Percentiles rank a stretch among this genome's conserved stretches.
phyloP scores from a whole-genome alignment of 1,284 basidiomycete genomes.

The Leccinum pseudoinsigne region DNA sequence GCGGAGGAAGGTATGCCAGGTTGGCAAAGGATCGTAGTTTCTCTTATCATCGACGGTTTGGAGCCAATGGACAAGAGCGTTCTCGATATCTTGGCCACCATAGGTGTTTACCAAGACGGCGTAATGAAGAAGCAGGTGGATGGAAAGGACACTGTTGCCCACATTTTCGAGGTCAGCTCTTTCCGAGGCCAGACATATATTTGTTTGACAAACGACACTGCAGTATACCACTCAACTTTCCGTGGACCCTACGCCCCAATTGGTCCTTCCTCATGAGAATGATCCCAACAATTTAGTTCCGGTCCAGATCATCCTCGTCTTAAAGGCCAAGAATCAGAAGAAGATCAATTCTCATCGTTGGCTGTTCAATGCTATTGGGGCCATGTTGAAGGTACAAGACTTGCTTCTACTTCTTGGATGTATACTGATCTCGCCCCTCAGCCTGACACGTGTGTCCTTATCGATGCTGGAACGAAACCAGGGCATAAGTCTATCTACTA shows the following conservation, averaged over 20 bases:
- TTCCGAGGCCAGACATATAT: slow-evolving; percentile 1
- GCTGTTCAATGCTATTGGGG: slow-evolving; percentile 96
- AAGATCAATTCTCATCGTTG: slow-evolving; percentile 98
- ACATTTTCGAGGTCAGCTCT: slow-evolving; percentile 79
- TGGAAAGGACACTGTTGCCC: slow-evolving; percentile 89
- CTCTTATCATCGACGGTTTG: slow-evolving; percentile 91
- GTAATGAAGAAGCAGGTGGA: slow-evolving; percentile 96
- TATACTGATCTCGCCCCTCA: slow-evolving; percentile 34
- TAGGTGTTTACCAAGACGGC: slow-evolving; percentile 92
- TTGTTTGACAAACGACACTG: slow-evolving; percentile 12
- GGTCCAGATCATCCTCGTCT: slow-evolving; percentile 92
- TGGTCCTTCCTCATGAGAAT: slow-evolving; percentile 87
- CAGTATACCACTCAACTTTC: slow-evolving; percentile 92
- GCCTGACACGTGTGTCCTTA: slow-evolving; percentile 89
- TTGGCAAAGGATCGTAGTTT: slow-evolving; percentile 94
- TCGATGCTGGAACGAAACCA: slow-evolving; percentile 95
- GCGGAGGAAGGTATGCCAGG: slow-evolving; percentile 87
- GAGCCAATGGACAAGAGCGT: slow-evolving; percentile 97
- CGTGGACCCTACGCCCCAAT: slow-evolving; percentile 84
- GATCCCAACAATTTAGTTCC: slow-evolving; percentile 93
- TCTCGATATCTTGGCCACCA: slow-evolving; percentile 83
- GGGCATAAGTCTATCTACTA: slow-evolving; percentile 97
- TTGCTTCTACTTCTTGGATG: slow-evolving; percentile 9
- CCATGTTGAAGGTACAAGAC: slow-evolving; percentile 62
- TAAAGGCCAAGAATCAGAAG: slow-evolving; percentile 98